Conservation (phyloP, 2,329 filamentous ascomycete species). For the Fusarium redolens region DNA sequence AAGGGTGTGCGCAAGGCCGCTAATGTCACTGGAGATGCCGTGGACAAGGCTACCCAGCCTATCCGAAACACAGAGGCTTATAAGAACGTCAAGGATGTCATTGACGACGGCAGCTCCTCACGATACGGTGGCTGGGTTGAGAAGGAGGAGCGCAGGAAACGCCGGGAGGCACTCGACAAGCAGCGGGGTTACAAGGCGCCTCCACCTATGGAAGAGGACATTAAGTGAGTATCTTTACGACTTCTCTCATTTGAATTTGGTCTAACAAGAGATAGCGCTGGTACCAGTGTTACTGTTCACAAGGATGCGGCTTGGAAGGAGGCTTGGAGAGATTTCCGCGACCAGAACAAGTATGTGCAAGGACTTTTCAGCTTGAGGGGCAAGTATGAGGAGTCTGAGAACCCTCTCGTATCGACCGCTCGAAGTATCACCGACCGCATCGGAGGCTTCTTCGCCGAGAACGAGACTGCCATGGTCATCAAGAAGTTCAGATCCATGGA, state of each 20-base stretch:
- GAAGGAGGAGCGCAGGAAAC: constrained; percentile 89
- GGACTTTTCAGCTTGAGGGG: constrained; percentile 86
- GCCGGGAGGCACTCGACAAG: constrained; percentile 79
- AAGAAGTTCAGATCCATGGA: constrained; percentile 98
- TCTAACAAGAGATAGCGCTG: constrained; percentile 72
- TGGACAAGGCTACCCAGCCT: constrained; percentile 95
- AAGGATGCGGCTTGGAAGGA: constrained; percentile 99
- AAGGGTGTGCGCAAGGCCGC: constrained; percentile 91
- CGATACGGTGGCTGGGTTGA: constrained; percentile 97
- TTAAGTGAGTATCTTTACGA: constrained; percentile 75
- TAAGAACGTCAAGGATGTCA: constrained; percentile 93
- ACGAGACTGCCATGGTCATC: constrained; percentile 96
- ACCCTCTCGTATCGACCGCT: constrained; percentile 91
- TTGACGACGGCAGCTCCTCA: constrained; percentile 96
- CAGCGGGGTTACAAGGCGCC: constrained; percentile 58
- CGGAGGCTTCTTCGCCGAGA: constrained; percentile 97
- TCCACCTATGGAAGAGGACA: constrained; percentile 82
- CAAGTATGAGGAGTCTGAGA: constrained; percentile 95
- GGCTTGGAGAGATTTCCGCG: constrained; percentile 96
- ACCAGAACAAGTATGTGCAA: constrained; percentile 89
- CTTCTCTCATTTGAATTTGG: background rate
- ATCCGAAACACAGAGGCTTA: constrained; percentile 94
- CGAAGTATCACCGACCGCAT: constrained; percentile 94
- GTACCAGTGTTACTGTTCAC: constrained; percentile 93
- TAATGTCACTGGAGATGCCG: constrained; percentile 82